A percentile compares a stretch with the other conserved stretches of the same genome.
Conservation (phyloP, 1,284 basidiomycete genomes). For the Chondrostereum purpureum region DNA sequence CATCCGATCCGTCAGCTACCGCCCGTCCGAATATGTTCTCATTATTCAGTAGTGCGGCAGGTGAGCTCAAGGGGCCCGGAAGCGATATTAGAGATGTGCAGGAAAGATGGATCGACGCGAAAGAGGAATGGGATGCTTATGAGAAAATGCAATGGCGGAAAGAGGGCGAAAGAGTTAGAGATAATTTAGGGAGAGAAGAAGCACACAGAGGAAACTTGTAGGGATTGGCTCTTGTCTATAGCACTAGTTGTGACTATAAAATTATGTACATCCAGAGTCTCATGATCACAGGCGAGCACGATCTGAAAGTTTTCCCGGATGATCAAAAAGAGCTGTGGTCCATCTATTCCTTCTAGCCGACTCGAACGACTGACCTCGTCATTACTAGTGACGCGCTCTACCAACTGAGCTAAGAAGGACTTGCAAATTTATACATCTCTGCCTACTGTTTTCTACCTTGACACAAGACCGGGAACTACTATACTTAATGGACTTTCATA, state of each 20-base stretch:
- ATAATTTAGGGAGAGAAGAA: too few species aligned
- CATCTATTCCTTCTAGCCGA: conserved; percentile 22
- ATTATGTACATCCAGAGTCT: too few species aligned
- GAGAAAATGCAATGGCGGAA: conserved; percentile 67
- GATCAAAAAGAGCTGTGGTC: too few species aligned
- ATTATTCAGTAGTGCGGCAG: conserved; percentile 62
- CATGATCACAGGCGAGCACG: too few species aligned
- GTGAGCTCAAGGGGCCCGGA: conserved; percentile 44
- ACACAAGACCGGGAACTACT: too few species aligned
- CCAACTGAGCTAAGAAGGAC: conserved; percentile 53
- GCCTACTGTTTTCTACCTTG: too few species aligned
- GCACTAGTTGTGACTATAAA: too few species aligned
- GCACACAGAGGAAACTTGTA: too few species aligned
- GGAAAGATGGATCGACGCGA: conserved; percentile 81
- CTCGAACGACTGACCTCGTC: conserved; percentile 29
- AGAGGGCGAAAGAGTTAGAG: conserved; percentile 44
- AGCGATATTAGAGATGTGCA: conserved; percentile 76
- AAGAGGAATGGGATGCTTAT: conserved; percentile 71
- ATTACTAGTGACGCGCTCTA: conserved; percentile 59
- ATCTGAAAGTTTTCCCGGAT: too few species aligned
- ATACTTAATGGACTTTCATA: too few species aligned
- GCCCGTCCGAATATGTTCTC: conserved; percentile 60
- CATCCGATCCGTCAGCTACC: conserved; percentile 31
- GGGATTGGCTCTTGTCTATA: too few species aligned
- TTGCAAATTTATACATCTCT: too few species aligned